These are phyloP conservation scores for Rhododendron vialii DNA, from an alignment of 148 eudicot genomes.

Conservation along the genomic window DNA sequence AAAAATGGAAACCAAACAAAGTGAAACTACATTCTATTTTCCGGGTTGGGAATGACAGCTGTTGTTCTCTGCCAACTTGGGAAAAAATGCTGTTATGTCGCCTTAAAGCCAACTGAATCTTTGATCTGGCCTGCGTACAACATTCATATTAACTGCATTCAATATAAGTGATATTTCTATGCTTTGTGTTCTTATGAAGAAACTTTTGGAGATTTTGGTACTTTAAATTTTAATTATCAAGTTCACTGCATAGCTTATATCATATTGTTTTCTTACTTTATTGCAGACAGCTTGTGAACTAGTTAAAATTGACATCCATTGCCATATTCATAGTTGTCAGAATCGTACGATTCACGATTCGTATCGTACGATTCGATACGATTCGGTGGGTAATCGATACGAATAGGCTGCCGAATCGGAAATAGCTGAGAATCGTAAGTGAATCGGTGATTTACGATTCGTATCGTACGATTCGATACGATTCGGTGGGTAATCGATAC, in stretches of 20 bases:
- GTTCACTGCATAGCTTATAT: background rate
- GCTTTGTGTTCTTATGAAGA: background rate
- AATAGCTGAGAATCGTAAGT: no score
- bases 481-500: no score
- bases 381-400: no score
- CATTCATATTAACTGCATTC: no score
- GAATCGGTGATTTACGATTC: no score
- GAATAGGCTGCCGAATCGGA: no score
- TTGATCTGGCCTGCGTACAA: background rate
- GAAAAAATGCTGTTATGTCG: background rate
- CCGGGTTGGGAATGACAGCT: background rate
- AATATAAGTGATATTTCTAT: background rate
- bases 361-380: no score
- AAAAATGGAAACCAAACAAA: no score
- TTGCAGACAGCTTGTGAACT: slow-evolving; percentile 69
- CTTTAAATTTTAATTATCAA: background rate
- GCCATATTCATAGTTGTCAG: slow-evolving; percentile 75
- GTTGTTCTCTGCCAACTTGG: background rate
- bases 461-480: no score
- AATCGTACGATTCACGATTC: no score
- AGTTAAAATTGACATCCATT: slow-evolving; percentile 67
- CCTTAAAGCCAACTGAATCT: background rate
- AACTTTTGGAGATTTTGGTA: background rate
- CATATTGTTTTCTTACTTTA: background rate
- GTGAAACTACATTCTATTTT: background rate